Evolutionary conservation across 768 basidiomycete species (phyloP).

Genomic region (Lactarius hengduanensis): DNA sequence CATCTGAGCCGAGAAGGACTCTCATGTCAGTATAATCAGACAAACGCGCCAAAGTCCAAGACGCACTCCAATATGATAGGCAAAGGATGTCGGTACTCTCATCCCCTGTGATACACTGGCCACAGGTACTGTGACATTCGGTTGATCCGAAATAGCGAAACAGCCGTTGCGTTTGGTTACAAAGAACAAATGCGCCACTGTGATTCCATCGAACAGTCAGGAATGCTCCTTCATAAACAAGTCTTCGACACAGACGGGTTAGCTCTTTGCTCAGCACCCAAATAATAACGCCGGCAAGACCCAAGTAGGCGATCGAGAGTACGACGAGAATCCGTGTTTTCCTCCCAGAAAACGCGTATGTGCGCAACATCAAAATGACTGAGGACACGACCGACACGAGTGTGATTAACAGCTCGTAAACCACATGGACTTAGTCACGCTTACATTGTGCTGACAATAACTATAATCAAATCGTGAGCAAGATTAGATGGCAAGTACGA

Average conservation of each 20-base stretch:
- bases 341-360: slow-evolving; percentile 26
- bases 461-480: slow-evolving; percentile 4
- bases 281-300: slow-evolving; percentile 7
- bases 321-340: slow-evolving; percentile 1
- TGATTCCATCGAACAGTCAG: slow-evolving; percentile 2
- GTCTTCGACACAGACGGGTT: neutral
- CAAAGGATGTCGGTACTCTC: neutral
- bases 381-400: neutral
- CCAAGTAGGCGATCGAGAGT: slow-evolving; percentile 6
- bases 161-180: slow-evolving; percentile 6
- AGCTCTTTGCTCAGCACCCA: slow-evolving; percentile 17
- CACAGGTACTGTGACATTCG: too few relatives aligned
- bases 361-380: slow-evolving; percentile 28
- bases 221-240: neutral
- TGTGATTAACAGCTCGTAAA: slow-evolving; percentile 1
- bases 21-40: neutral
- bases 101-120: neutral
- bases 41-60: neutral
- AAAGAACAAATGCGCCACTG: slow-evolving; percentile 7
- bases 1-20: neutral
- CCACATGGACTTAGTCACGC: neutral
- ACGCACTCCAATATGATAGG: slow-evolving; percentile 24
- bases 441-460: slow-evolving; percentile 22
- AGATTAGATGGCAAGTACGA: neutral
- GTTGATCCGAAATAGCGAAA: slow-evolving; percentile 1